A percentile compares a stretch with the other conserved stretches of the same genome.
phyloP scores from a whole-genome alignment of 75 land plant genomes.

The Pinus taeda region DNA sequence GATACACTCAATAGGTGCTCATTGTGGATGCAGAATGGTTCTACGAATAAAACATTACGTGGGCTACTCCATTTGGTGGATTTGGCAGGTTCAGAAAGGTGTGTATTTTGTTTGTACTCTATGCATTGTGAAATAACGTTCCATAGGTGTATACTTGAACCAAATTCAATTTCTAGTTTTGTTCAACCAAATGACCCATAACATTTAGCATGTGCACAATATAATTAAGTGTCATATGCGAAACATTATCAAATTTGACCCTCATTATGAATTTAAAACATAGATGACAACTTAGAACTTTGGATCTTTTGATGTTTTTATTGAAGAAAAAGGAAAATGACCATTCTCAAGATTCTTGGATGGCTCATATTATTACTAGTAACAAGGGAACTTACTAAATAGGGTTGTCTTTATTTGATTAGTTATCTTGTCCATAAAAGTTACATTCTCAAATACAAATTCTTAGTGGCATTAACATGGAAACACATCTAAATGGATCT shows the following conservation, averaged over 20 bases:
- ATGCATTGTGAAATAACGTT: not conserved
- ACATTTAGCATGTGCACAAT: not conserved
- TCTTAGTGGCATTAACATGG: no score
- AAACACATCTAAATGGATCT: no score
- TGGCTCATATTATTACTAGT: no score
- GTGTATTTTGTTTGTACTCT: not conserved
- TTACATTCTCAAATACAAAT: no score
- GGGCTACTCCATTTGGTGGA: slow-evolving; percentile 60
- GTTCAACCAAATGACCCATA: not conserved
- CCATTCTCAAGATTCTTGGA: no score
- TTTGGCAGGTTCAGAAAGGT: slow-evolving; percentile 74
- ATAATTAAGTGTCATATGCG: not conserved
- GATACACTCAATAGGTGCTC: slow-evolving; percentile 1
- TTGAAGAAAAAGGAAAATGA: not conserved
- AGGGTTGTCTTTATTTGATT: no score
- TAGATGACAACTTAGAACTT: not conserved
- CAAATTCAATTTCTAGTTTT: not conserved
- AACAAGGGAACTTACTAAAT: no score
- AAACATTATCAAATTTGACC: not conserved
- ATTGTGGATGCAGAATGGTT: slow-evolving; percentile 31
- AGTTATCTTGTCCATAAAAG: no score
- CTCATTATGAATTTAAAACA: not conserved
- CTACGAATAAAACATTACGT: slow-evolving; percentile 31
- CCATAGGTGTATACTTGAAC: not conserved
- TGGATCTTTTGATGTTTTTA: not conserved